Base-by-base conservation (phyloP, 2,329 filamentous ascomycete genomes). In the Saccharata proteae region DNA sequence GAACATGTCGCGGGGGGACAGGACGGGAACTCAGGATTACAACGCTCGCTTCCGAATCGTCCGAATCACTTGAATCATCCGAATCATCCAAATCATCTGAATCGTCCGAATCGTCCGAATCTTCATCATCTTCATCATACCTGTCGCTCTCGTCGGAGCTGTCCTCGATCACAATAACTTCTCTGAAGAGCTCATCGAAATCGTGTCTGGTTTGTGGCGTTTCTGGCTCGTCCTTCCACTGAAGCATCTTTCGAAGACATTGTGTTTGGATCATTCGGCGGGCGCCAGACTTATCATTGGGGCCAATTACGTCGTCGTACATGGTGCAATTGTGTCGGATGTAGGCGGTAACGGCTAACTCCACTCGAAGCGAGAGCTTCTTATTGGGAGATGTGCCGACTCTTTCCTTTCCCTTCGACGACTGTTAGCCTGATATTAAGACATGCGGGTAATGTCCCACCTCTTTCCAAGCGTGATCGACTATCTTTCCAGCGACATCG, bases 151-250 rank as follows among this genome's bases (percentile, higher is more conserved):
- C 57, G 25, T 71, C 67, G 32, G 74, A 69, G 41, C 74, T 70
- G 44, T 74, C 70, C 32, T 72, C 71, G 34, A 77, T 67, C 32
- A 76, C 65, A 42, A 77, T 74, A 36, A 74, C 67, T 49, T 77
- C 73, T 29, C 69, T 66, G 32, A 77, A 70, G 17, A 73, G 67
- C 41, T 76, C 71, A 45, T 76, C 71, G 14, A 75, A 25, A 58
- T 57, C 30, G 57, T 57, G 16, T 59, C 46, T 69, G 65, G 43
- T 68, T 62, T 7, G 21, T 24, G 8, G 24, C 12, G 15, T 29
- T 25, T 47, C n/a, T n/a, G n/a, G n/a, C n/a, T 76, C 69, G 27
- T 72, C 73, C 36, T 71, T 62, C 74, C 74, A 78, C 47, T 72
- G 64, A 31, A 72, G 64, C 26, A 78, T 53, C 44, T 68, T 71